Percentiles rank a stretch among this genome's conserved stretches.
phyloP scores from a whole-genome alignment of 257 asterid species.

The Striga asiatica region DNA sequence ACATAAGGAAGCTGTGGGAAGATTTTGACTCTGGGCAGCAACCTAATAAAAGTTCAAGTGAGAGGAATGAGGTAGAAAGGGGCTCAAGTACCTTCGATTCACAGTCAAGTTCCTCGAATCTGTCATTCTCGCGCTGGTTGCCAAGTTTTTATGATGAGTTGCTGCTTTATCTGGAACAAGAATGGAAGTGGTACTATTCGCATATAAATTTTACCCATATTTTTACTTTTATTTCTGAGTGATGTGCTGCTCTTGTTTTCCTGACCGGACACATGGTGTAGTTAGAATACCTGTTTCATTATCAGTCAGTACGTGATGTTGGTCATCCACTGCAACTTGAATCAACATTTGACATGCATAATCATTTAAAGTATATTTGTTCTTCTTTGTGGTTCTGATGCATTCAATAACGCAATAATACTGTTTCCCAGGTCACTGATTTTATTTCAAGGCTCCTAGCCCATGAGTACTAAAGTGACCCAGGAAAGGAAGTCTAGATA shows the following conservation, averaged over 20 bases:
- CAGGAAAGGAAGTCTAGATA: neutral
- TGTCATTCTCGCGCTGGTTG: slow-evolving; percentile 80
- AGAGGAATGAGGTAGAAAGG: slow-evolving; percentile 53
- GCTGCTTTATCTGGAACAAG: slow-evolving; percentile 95
- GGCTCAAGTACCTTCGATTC: slow-evolving; percentile 31
- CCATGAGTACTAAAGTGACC: neutral
- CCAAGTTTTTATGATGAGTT: slow-evolving; percentile 88
- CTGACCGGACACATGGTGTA: slow-evolving; percentile 2
- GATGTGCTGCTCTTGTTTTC: neutral
- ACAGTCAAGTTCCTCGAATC: slow-evolving; percentile 25
- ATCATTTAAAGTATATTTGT: neutral
- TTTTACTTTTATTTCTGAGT: neutral
- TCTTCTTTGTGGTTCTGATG: slow-evolving; percentile 6
- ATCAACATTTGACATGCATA: neutral
- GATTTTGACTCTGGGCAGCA: slow-evolving; percentile 75
- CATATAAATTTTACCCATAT: neutral
- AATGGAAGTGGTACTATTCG: slow-evolving; percentile 84
- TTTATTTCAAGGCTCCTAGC: neutral
- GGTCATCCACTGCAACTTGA: slow-evolving; percentile 1
- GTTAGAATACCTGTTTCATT: neutral
- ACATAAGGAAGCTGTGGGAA: slow-evolving; percentile 80
- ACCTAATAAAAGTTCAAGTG: slow-evolving; percentile 56
- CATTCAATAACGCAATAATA: neutral
- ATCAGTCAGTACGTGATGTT: slow-evolving; percentile 10
- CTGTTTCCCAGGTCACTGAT: neutral